A percentile compares a stretch with the other conserved stretches of the same genome.
phyloP scores from a whole-genome alignment of 495 filamentous ascomycete species.

The Podospora anserina region DNA sequence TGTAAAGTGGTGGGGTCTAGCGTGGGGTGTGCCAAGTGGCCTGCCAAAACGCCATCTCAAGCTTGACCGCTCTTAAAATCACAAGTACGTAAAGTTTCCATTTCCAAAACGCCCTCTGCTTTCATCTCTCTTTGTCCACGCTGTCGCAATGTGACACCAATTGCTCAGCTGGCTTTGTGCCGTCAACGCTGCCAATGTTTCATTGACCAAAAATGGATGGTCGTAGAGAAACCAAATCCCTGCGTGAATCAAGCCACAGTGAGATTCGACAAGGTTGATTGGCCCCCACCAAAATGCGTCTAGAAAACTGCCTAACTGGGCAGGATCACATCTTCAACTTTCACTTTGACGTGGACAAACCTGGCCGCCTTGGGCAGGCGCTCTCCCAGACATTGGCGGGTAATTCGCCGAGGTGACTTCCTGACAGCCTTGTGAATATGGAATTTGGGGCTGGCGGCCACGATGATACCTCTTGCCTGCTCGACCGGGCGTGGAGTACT shows the following conservation, averaged over 20 bases:
- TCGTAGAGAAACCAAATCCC: not conserved
- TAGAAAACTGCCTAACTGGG: constrained; percentile 16
- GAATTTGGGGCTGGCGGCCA: constrained; percentile 1
- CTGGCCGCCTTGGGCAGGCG: constrained; percentile 9
- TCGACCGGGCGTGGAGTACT: no score
- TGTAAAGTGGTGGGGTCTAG: not conserved
- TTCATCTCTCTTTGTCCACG: not conserved
- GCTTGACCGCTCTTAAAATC: not conserved
- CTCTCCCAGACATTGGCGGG: not conserved
- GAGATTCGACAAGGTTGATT: not conserved
- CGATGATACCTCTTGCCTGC: not conserved
- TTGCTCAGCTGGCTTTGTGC: constrained; percentile 1
- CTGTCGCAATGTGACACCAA: not conserved
- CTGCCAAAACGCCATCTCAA: not conserved
- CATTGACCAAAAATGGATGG: constrained; percentile 10
- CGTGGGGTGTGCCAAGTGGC: constrained; percentile 4
- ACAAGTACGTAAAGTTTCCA: not conserved
- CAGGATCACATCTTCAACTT: constrained; percentile 1
- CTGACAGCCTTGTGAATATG: not conserved
- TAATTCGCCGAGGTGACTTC: not conserved
- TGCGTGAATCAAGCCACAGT: constrained; percentile 7
- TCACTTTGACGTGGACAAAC: not conserved
- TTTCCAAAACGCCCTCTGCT: not conserved
- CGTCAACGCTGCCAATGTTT: not conserved
- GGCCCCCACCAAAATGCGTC: constrained; percentile 9